phyloP scores from a whole-genome alignment of 2,329 filamentous ascomycete species.

The Macrophomina phaseolina region DNA sequence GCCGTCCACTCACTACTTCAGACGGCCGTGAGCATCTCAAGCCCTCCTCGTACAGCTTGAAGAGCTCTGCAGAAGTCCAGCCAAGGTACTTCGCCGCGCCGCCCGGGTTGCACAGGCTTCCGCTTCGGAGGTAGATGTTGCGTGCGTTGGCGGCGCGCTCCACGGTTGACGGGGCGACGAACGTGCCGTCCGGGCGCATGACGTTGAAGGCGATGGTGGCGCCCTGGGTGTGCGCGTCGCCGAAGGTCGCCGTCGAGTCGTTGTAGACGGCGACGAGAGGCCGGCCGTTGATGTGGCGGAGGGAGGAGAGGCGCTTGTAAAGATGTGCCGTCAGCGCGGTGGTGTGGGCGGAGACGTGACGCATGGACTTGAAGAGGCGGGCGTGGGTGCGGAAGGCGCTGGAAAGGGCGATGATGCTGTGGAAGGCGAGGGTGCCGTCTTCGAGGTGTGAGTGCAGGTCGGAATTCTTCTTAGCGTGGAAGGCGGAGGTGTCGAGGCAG shows the following conservation, averaged over 20 bases:
- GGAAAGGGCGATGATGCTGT: conserved; percentile 67
- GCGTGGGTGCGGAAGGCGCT: conserved; percentile 64
- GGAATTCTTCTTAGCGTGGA: conserved; percentile 60
- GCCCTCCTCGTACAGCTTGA: conserved; percentile 60
- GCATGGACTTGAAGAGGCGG: conserved; percentile 63
- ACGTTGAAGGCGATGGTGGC: conserved; percentile 70
- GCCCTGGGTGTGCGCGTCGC: conserved; percentile 61
- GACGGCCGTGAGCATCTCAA: conserved; percentile 63
- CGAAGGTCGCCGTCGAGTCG: conserved; percentile 54
- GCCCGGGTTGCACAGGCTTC: conserved; percentile 62
- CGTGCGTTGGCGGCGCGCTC: conserved; percentile 62
- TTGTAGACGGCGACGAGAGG: conserved; percentile 62
- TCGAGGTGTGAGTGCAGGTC: conserved; percentile 67
- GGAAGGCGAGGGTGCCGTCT: conserved; percentile 70
- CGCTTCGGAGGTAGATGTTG: conserved; percentile 66
- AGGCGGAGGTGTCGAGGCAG: conserved; percentile 50
- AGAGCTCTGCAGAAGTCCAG: conserved; percentile 62
- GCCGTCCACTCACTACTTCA: conserved; percentile 59
- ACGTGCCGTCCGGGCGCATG: conserved; percentile 56
- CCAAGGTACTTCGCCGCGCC: conserved; percentile 54
- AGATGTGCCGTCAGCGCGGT: conserved; percentile 58
- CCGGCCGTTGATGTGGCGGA: conserved; percentile 61
- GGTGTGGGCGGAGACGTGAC: conserved; percentile 64
- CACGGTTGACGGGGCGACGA: conserved; percentile 64
- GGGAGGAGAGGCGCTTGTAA: conserved; percentile 52